A percentile compares a stretch with the other conserved stretches of the same genome.
These are phyloP conservation scores for Cladosporium sp. DNA, from an alignment of 2,329 filamentous ascomycete genomes.

Conservation along the genomic window DNA sequence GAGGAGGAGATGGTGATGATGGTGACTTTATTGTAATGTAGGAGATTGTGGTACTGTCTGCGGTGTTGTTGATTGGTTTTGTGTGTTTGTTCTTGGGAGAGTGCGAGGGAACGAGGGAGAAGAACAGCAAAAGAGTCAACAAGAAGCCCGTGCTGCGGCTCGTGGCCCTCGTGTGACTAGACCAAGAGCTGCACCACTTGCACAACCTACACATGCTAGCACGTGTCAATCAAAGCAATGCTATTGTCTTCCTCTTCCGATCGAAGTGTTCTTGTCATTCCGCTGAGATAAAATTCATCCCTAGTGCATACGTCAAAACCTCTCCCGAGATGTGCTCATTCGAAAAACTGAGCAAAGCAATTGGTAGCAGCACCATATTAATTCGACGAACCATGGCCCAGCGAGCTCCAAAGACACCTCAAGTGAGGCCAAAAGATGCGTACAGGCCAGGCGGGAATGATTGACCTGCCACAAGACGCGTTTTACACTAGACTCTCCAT, in stretches of 20 bases:
- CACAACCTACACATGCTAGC: not conserved
- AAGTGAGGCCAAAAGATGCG: too few relatives aligned
- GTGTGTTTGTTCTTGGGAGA: not conserved
- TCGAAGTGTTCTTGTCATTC: not conserved
- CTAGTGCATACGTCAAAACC: not conserved
- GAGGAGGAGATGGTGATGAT: not conserved
- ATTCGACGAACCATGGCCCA: too few relatives aligned
- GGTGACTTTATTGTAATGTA: not conserved
- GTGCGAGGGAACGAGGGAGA: not conserved
- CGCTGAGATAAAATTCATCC: not conserved
- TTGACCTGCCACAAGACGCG: too few relatives aligned
- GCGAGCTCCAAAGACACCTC: too few relatives aligned
- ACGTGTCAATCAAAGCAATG: not conserved
- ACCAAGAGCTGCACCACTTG: not conserved
- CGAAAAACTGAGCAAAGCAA: not conserved
- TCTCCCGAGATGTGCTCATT: not conserved
- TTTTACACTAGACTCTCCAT: too few relatives aligned
- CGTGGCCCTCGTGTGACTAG: not conserved
- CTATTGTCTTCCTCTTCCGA: not conserved
- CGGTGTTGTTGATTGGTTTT: not conserved
- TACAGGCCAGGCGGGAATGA: too few relatives aligned
- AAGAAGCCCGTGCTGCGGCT: not conserved
- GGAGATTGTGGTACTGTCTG: not conserved
- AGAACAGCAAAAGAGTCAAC: not conserved
- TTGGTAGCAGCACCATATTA: not conserved